Base-by-base conservation (phyloP, 2,329 filamentous ascomycete species). In the Falciphora oryzae region DNA sequence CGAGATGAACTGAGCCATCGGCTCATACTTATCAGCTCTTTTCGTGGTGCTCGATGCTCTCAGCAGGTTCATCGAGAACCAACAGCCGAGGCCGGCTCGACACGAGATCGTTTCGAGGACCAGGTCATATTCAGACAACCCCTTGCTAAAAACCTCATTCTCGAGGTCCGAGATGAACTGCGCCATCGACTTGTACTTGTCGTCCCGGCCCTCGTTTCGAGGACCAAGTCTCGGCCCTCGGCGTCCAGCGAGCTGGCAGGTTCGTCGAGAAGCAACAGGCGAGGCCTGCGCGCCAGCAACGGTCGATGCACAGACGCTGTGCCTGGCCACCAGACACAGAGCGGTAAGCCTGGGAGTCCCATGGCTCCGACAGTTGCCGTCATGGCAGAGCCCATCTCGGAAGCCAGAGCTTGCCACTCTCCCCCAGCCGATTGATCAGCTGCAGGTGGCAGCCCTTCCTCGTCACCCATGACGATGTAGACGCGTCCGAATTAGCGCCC, bases 241-340 rank as follows among this genome's bases (percentile, higher is more conserved):
- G 83, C 81, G 71, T 97, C 93, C 0, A 97, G 79, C 0, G 90
- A 89, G 31, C 88, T 91, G 92, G 7, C 10, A 1, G 7, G 91
- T 76, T 97, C 93, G 70, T 97, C 94, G 2, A 97, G 78, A 2
- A 97, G 83, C 22, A 97, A 77, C 2, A 97, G 79, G 57, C 84
- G 81, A 0, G 93, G 93, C 82, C 82, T 79, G 0, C 92, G 83
- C 0, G 90, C 83, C 0, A 97, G 79, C 0, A 93, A 1, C 93
- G 82, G 0, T 93, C 92, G 66, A 97, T 93, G 27, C 88, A 88
- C 2, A 97, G 75, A 1, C 92, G 83, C 73, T 97, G 93, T 0
- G 89, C 85, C 74, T 97, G 93, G 0, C 94, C 94, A 0, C 92
- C 92, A 0, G 89, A 93, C 0, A 97, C 31, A 11, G 31, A 32